phyloP scores from a whole-genome alignment of 179 eudicot genomes.

The Carnegiea gigantea region DNA sequence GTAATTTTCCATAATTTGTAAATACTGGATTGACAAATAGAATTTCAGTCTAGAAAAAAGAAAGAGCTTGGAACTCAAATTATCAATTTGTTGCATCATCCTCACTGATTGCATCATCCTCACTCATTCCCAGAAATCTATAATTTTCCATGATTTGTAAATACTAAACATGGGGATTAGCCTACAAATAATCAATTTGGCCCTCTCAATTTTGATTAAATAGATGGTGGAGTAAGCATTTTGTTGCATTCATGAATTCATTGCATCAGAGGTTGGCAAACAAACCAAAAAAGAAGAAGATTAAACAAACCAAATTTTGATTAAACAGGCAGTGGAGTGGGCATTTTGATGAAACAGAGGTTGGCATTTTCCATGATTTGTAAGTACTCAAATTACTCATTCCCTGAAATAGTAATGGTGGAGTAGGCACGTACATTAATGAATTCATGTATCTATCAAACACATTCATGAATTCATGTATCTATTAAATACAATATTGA shows the following conservation, averaged over 20 bases:
- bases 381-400: conserved; percentile 41
- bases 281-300: too few species aligned
- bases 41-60: not conserved
- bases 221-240: not conserved
- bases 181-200: not conserved
- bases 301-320: too few species aligned
- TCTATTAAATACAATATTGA: too few species aligned
- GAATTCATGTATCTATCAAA: too few species aligned
- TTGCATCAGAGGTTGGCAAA: not conserved
- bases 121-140: too few species aligned
- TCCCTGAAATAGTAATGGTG: conserved; percentile 75
- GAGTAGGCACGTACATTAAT: conserved; percentile 55
- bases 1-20: not conserved
- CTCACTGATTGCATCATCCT: too few species aligned
- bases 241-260: too few species aligned
- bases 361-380: conserved; percentile 43
- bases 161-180: not conserved
- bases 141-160: too few species aligned
- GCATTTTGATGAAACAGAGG: too few species aligned
- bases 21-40: not conserved
- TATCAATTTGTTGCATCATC: not conserved
- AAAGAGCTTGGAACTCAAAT: not conserved
- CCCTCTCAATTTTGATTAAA: not conserved
- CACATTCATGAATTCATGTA: too few species aligned
- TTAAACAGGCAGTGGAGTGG: too few species aligned